Conservation (phyloP, 495 filamentous ascomycete genomes). For the Aspergillus affinis region DNA sequence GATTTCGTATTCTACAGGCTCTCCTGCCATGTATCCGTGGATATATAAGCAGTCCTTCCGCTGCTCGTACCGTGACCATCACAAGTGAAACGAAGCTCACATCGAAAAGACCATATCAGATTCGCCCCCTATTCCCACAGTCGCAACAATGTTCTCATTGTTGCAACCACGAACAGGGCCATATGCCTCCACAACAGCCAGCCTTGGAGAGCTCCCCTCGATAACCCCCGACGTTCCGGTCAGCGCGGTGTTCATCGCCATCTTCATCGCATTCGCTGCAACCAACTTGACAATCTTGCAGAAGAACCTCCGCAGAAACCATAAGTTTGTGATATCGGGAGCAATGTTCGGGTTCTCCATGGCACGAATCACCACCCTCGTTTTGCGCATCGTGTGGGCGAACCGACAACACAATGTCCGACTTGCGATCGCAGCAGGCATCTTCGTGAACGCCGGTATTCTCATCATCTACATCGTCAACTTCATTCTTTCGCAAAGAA, state of each 20-base stretch:
- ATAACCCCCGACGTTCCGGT: slow-evolving; percentile 61
- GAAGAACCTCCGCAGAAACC: slow-evolving; percentile 53
- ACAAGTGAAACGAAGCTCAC: neutral
- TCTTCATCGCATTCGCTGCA: slow-evolving; percentile 60
- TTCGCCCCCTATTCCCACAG: neutral
- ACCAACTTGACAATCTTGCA: slow-evolving; percentile 67
- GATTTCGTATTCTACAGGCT: neutral
- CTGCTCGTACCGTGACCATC: neutral
- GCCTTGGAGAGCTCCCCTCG: slow-evolving; percentile 60
- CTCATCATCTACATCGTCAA: slow-evolving; percentile 80
- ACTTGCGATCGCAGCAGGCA: slow-evolving; percentile 67
- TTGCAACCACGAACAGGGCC: slow-evolving; percentile 27
- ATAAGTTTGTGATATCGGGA: slow-evolving; percentile 70
- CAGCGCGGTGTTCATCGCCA: slow-evolving; percentile 58
- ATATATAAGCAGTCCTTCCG: neutral
- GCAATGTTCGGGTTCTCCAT: slow-evolving; percentile 79
- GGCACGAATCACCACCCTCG: slow-evolving; percentile 62
- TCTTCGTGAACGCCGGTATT: slow-evolving; percentile 76
- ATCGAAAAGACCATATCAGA: neutral
- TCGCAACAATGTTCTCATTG: slow-evolving; percentile 8
- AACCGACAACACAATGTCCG: slow-evolving; percentile 41
- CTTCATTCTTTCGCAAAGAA: slow-evolving; percentile 74
- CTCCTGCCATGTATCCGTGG: neutral
- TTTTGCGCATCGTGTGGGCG: slow-evolving; percentile 59
- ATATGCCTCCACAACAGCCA: slow-evolving; percentile 47